phyloP scores from a whole-genome alignment of 257 asterid species.

The Nicotiana sylvestris region DNA sequence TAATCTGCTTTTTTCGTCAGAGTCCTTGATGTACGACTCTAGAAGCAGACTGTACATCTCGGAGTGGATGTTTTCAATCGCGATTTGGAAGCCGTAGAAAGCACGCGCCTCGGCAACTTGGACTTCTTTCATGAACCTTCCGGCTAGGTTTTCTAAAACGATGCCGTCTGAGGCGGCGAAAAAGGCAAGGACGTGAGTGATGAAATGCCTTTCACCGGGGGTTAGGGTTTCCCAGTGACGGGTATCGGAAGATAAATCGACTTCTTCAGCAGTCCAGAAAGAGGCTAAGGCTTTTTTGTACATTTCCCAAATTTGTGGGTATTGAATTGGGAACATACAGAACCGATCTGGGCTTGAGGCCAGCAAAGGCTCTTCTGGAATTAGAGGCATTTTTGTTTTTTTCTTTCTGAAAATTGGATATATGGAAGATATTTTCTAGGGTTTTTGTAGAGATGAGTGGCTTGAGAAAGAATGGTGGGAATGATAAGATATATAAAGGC shows the following conservation, averaged over 20 bases:
- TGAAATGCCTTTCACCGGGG: conserved; percentile 67
- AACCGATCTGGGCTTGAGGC: conserved; percentile 79
- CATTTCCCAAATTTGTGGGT: conserved; percentile 97
- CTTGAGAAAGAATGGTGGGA: background rate
- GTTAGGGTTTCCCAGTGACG: conserved; percentile 71
- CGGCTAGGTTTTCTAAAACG: conserved; percentile 90
- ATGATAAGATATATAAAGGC: background rate
- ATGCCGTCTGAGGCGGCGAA: conserved; percentile 97
- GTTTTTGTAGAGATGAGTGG: background rate
- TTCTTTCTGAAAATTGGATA: background rate
- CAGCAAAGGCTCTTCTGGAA: conserved; percentile 80
- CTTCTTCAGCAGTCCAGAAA: conserved; percentile 98
- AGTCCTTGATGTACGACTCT: conserved; percentile 76
- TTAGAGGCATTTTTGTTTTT: conserved; percentile 49
- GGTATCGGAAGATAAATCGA: conserved; percentile 64
- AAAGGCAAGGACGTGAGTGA: conserved; percentile 82
- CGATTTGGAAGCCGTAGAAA: conserved; percentile 89
- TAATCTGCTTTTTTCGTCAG: conserved; percentile 50
- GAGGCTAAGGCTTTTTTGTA: conserved; percentile 96
- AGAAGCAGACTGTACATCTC: conserved; percentile 87
- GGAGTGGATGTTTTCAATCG: conserved; percentile 91
- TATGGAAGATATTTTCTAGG: background rate
- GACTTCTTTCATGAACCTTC: conserved; percentile 90
- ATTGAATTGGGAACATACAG: conserved; percentile 94
- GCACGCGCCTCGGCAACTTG: conserved; percentile 96